Conservation (phyloP, 73 alveolate species). For the Halteria grandinella region DNA sequence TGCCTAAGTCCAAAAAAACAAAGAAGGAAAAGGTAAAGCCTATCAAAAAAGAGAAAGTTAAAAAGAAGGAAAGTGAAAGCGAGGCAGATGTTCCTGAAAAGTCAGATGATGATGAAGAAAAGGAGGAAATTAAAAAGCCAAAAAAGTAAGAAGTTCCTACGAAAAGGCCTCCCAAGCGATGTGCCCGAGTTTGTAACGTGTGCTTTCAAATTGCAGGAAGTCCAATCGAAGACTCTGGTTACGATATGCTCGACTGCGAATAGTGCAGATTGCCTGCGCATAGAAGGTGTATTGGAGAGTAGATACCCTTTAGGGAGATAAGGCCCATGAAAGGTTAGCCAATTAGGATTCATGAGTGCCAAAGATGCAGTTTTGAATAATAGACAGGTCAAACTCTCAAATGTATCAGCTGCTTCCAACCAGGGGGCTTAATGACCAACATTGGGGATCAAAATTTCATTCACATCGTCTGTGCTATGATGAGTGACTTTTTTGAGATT, state of each 20-base stretch:
- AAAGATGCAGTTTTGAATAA: constrained; percentile 10
- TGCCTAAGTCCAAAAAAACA: too few species aligned
- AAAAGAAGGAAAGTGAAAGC: too few species aligned
- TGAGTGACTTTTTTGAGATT: constrained; percentile 13
- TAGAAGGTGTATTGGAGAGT: constrained; percentile 19
- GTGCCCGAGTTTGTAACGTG: constrained; percentile 14
- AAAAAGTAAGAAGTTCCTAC: too few species aligned
- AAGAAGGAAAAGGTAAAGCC: too few species aligned
- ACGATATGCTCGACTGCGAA: not conserved
- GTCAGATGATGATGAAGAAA: too few species aligned
- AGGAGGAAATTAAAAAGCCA: too few species aligned
- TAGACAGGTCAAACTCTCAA: not conserved
- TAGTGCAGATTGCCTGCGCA: constrained; percentile 2
- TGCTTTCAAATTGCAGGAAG: constrained; percentile 25
- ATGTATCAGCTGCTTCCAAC: not conserved
- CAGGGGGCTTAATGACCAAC: not conserved
- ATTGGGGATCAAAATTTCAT: not conserved
- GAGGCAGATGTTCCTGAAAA: too few species aligned
- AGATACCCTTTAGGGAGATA: not conserved
- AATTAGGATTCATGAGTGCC: not conserved
- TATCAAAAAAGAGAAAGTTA: too few species aligned
- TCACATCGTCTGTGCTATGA: not conserved
- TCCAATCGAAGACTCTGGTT: constrained; percentile 11
- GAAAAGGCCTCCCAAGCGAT: too few species aligned
- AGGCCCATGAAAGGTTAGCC: not conserved